These are phyloP conservation scores for Lathyrus aphaca DNA, from an alignment of 306 rosid species.

Conservation along the genomic window DNA sequence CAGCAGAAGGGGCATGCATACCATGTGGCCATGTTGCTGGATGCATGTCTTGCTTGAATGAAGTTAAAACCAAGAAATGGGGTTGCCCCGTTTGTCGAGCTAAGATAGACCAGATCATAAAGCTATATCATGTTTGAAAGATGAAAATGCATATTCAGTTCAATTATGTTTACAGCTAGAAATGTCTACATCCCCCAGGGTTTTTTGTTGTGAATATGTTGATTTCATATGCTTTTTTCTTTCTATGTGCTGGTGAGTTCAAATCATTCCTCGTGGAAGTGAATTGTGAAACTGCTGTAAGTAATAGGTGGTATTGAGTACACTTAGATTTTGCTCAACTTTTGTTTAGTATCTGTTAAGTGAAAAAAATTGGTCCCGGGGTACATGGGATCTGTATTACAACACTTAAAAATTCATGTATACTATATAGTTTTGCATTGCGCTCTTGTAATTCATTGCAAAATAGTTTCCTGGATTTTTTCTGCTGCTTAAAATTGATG, in stretches of 20 bases:
- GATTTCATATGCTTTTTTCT: conserved; percentile 31
- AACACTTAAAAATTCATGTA: conserved; percentile 7
- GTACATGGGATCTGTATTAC: conserved; percentile 29
- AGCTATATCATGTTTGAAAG: conserved; percentile 72
- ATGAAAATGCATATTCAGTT: conserved; percentile 5
- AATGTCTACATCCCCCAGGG: conserved; percentile 27
- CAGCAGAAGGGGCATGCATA: conserved; percentile 95
- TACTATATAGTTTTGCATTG: background rate
- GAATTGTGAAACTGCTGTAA: conserved; percentile 31
- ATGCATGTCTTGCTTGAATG: conserved; percentile 94
- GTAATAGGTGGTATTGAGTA: conserved; percentile 13
- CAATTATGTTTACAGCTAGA: conserved; percentile 8
- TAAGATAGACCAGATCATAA: conserved; percentile 78
- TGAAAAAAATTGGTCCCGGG: conserved; percentile 19
- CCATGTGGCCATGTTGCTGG: conserved; percentile 99
- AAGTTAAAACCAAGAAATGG: conserved; percentile 87
- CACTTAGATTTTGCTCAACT: conserved; percentile 20
- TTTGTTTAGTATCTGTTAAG: conserved; percentile 14
- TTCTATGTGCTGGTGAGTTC: conserved; percentile 18
- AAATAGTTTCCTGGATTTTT: background rate
- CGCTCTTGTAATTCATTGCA: background rate
- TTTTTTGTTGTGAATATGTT: conserved; percentile 46
- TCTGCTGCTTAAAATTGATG: background rate
- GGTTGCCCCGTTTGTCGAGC: conserved; percentile 98
- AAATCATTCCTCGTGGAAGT: conserved; percentile 28